These are phyloP conservation scores for Claviceps pazoutovae DNA, from an alignment of 2,329 filamentous ascomycete species.

Conservation along the genomic window DNA sequence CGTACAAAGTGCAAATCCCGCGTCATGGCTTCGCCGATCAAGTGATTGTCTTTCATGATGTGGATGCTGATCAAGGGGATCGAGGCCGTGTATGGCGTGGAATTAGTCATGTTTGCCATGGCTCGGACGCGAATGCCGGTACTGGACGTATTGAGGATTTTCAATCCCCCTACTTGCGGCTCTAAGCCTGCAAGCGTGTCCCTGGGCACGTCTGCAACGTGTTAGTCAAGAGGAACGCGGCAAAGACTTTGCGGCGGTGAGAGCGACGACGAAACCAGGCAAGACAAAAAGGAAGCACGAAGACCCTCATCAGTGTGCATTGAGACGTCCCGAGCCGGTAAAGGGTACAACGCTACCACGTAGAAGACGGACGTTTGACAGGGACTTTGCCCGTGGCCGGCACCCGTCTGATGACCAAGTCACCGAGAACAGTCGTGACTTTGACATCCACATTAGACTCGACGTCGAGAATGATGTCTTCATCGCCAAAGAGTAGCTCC, in stretches of 20 bases:
- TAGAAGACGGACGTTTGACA: slow-evolving; percentile 73
- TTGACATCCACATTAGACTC: slow-evolving; percentile 71
- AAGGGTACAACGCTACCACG: slow-evolving; percentile 13
- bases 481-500: slow-evolving; percentile 59
- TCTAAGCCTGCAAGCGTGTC: slow-evolving; percentile 33
- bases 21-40: slow-evolving; percentile 62
- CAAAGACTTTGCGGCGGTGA: slow-evolving; percentile 8
- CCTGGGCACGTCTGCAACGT: slow-evolving; percentile 40
- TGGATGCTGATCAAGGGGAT: slow-evolving; percentile 73
- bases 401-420: slow-evolving; percentile 68
- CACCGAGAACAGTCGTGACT: slow-evolving; percentile 67
- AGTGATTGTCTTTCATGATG: slow-evolving; percentile 56
- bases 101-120: slow-evolving; percentile 73
- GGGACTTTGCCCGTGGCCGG: slow-evolving; percentile 76
- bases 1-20: slow-evolving; percentile 47
- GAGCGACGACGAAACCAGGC: background rate
- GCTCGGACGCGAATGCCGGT: slow-evolving; percentile 59
- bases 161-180: slow-evolving; percentile 57
- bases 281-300: slow-evolving; percentile 6
- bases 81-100: slow-evolving; percentile 68
- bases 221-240: slow-evolving; percentile 20
- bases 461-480: slow-evolving; percentile 57
- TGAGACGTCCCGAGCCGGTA: slow-evolving; percentile 9
- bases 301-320: slow-evolving; percentile 12
- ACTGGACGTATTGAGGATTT: slow-evolving; percentile 57